Evolutionary conservation across 768 basidiomycete species (phyloP), one percentile per base, ranked within the genome.

Genomic region (Serendipita indica): DNA sequence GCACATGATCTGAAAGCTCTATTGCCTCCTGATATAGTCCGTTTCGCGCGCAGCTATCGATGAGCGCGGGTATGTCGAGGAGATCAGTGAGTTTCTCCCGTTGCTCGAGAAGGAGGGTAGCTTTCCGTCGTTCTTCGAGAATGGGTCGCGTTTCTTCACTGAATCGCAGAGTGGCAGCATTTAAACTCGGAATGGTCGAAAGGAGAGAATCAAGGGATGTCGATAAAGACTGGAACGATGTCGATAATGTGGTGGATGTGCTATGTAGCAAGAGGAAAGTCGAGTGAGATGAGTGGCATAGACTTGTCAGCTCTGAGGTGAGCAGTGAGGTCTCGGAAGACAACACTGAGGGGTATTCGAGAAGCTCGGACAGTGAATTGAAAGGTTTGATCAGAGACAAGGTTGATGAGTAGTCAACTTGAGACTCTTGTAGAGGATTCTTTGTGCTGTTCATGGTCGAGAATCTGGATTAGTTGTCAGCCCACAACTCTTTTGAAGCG

Each of bases 11-110:
- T 3, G 86, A 78, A 35, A 98, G 77, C 27, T 90, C 85, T 59
- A 98, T 77, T 0, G 92, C 93, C 67, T 98, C 96, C 57, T 82
- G 77, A 72, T 92, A 97, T 70, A 88, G 86, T 4, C 90, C 90
- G 65, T 90, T 91, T 35, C 91, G 79, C 13, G 96, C 86, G 67
- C 91, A 97, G 1, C 90, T 89, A 67, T 94, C 89, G 66, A 96
- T 85, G 30, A 99, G 77, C 56, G 86, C 74, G 6, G 94, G 91
- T 49, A 93, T 79, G 64, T 96, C 92, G 59, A 98, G 80, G 33
- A 98, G 71, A 69, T 97, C 92, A 63, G 86, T 78, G 61, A 98
- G 78, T 69, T 92, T 92, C 69, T 94, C 90, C 66, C 91, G 86
- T 65, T 94, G 88, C 65, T 97, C 93, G 60, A 91, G 79, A n/a